Evolutionary conservation across 2,329 filamentous ascomycete species (phyloP), one percentile per base, ranked within the genome.

Genomic region (Ophiosphaerella narmari): DNA sequence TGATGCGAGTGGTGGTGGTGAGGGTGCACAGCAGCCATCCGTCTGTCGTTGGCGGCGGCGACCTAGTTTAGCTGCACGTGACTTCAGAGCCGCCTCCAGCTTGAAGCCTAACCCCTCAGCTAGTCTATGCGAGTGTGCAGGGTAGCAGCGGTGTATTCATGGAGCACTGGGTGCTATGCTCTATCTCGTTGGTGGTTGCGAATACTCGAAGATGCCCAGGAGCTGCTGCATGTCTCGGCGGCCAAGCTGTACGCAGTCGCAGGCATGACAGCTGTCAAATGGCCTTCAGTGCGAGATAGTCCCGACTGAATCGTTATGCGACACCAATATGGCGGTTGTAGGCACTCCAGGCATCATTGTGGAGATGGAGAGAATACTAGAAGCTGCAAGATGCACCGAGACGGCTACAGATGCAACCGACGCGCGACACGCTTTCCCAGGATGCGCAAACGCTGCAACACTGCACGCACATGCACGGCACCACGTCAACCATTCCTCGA

Each of bases 371-470:
- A 21, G 18, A 21, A 48, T 48, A 52, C 51, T 36, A 14, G 33
- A 38, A 38, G 48, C 50, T 52, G 54, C 48, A 51, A 38, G 48
- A 39, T 49, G 57, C 55, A 59, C 57, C 52, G 35, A 36, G 46
- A 45, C 34, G 44, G 26, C 39, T 14, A 40, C 18, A 21, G 18
- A 21, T 35, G 48, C 43, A 36, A 37, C 43, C 47, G 43, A 43
- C 26, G 26, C 26, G 26, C 26, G 26, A 34, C 40, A 18, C 51
- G 33, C 43, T 39, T 46, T 51, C 35, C 55, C 43, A 46, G 45
- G 42, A 53, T 48, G 48, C 41, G 49, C 50, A 44, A 23, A 40
- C 48, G 41, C 50, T 33, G 41, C 14, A 42, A 35, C 12, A 5
- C 18, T 4, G 18, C 18, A 21, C 18, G 33, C 16, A 6, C 42